These are phyloP conservation scores for Picea abies DNA, from an alignment of 83 land plant species.

Conservation along the genomic window DNA sequence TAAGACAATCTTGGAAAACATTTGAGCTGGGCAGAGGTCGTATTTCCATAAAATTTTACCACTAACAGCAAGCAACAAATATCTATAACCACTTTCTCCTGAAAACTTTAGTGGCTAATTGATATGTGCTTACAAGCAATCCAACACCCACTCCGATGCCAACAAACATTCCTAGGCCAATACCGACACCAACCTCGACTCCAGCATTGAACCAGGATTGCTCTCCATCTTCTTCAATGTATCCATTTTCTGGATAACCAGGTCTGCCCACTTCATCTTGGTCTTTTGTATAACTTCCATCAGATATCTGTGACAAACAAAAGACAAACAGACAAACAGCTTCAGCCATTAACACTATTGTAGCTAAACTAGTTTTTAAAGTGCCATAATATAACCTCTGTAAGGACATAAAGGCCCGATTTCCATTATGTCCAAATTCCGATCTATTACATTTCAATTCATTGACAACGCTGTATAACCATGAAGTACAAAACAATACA, in stretches of 20 bases:
- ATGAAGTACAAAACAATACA: too few relatives aligned
- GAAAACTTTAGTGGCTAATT: constrained; percentile 34
- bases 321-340: neutral
- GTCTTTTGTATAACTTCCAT: neutral
- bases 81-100: constrained; percentile 32
- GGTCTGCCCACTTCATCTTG: neutral
- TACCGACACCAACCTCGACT: constrained; percentile 69
- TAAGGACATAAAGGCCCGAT: too few relatives aligned
- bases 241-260: constrained; percentile 12
- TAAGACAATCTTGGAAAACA: too few relatives aligned
- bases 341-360: too few relatives aligned
- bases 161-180: constrained; percentile 66
- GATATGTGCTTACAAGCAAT: constrained; percentile 50
- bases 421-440: too few relatives aligned
- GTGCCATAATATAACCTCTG: too few relatives aligned
- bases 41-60: neutral
- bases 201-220: constrained; percentile 83
- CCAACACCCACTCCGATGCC: constrained; percentile 70
- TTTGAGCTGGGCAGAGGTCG: too few relatives aligned
- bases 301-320: neutral
- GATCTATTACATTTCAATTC: too few relatives aligned
- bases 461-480: too few relatives aligned
- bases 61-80: constrained; percentile 18
- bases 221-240: constrained; percentile 66
- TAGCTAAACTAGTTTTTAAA: too few relatives aligned